A percentile compares a stretch with the other conserved stretches of the same genome.
These are phyloP conservation scores for Kodamaea fukazawae DNA, from an alignment of 805 yeast species.

Conservation along the genomic window DNA sequence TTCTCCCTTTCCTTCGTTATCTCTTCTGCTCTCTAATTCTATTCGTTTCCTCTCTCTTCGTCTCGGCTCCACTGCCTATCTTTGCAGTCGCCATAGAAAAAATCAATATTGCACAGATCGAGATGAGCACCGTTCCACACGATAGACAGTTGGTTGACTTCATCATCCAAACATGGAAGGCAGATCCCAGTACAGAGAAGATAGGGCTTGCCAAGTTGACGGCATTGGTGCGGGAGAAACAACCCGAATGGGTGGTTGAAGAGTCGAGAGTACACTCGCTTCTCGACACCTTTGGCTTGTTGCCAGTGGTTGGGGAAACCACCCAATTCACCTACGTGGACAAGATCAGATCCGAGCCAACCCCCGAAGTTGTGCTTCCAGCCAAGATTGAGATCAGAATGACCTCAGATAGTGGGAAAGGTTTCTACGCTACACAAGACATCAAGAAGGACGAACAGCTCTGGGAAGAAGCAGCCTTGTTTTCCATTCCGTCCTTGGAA, in stretches of 20 bases:
- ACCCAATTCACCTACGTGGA: constrained; percentile 50
- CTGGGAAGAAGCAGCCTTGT: constrained; percentile 60
- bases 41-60: no score
- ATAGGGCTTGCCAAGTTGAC: constrained; percentile 55
- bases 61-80: no score
- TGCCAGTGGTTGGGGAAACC: constrained; percentile 20
- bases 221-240: constrained; percentile 44
- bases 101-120: no score
- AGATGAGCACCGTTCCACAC: constrained; percentile 39
- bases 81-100: no score
- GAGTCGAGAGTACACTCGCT: constrained; percentile 54
- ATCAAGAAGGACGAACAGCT: constrained; percentile 51
- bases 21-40: no score
- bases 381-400: constrained; percentile 42
- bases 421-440: constrained; percentile 49
- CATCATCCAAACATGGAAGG: constrained; percentile 65
- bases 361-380: constrained; percentile 45
- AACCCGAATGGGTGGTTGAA: constrained; percentile 63
- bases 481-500: constrained; percentile 68
- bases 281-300: constrained; percentile 56
- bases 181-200: constrained; percentile 60
- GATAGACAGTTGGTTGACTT: constrained; percentile 58
- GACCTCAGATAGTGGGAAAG: constrained; percentile 59
- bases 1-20: no score
- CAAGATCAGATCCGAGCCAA: constrained; percentile 50